Base-by-base conservation (phyloP, 2,329 filamentous ascomycete species). In the Macrophomina phaseolina region DNA sequence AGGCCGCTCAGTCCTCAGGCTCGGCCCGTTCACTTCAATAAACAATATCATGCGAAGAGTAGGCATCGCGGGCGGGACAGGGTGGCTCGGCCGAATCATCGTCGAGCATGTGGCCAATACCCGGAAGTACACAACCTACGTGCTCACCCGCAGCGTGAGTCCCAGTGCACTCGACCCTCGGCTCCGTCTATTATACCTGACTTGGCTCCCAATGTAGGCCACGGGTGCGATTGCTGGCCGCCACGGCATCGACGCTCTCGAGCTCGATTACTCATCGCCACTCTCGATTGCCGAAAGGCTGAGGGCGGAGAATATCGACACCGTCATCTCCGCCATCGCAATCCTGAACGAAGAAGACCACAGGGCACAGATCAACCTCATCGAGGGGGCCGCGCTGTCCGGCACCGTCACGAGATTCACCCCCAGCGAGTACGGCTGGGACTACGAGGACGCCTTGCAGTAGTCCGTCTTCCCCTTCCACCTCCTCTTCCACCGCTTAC, bases 401-500 rank as follows among this genome's bases (percentile, higher is more conserved):
- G 74, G 78, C 1, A 82, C 78, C 18, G 84, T 91, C 34, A 83
- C 84, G 68, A 86, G 86, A 80, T 90, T 91, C 79, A 85, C 90
- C 68, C 88, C 89, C 0, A 89, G 86, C 7, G 89, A 91, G 74
- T 91, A 88, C 72, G 87, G 87, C 66, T 46, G 56, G 45, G 64
- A 66, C 34, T 66, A 61, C n/a, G 38, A 46, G 16, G 56, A 32
- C 8, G 56, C 23, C 12, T 9, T 32, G 40, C 46, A 36, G 56
- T 40, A 48, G 56, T 60, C 32, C 32, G 51, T 53, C 16, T 11
- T 36, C 9, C 34, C 6, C 16, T 16, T 11, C 11, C 28, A 30
- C 48, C 28, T 30, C 23, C 48, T 2, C 46, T 38, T 38, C 36
- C 23, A 23, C 23, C 23, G 23, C 23, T 23, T 23, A 23, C 23